phyloP scores from a whole-genome alignment of 2,329 filamentous ascomycete genomes.

The Penicillium rolfsii region DNA sequence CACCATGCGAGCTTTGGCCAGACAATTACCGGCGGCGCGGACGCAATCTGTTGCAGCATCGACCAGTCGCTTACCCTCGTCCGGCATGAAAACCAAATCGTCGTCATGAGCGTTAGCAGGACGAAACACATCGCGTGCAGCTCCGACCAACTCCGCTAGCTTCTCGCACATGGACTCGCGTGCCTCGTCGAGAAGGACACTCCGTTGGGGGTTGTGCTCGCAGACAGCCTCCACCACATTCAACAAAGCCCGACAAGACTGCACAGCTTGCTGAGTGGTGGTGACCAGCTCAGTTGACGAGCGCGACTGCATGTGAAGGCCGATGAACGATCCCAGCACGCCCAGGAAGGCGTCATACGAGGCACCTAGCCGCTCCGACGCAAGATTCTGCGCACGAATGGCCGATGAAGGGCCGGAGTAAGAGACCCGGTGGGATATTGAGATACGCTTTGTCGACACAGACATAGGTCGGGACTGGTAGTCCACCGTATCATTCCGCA shows the following conservation, averaged over 20 bases:
- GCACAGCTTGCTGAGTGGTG: constrained; percentile 80
- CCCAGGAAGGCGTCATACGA: constrained; percentile 89
- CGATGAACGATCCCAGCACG: constrained; percentile 90
- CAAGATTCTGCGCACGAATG: constrained; percentile 70
- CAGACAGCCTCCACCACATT: constrained; percentile 81
- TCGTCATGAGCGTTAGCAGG: constrained; percentile 68
- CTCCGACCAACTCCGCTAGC: constrained; percentile 77
- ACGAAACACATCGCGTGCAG: constrained; percentile 77
- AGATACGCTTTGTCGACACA: constrained; percentile 52
- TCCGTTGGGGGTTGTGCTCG: constrained; percentile 71
- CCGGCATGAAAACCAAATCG: constrained; percentile 77
- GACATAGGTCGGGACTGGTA: constrained; percentile 37
- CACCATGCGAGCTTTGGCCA: constrained; percentile 80
- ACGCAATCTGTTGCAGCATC: constrained; percentile 84
- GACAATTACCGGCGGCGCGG: constrained; percentile 85
- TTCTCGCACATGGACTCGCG: constrained; percentile 77
- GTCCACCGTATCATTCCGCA: constrained; percentile 31
- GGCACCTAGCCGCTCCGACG: constrained; percentile 77
- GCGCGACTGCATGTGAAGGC: constrained; percentile 89
- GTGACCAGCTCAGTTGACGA: constrained; percentile 80
- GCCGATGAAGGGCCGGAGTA: constrained; percentile 69
- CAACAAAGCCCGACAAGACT: constrained; percentile 78
- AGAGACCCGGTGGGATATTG: constrained; percentile 73
- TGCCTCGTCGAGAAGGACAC: constrained; percentile 67
- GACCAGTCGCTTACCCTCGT: constrained; percentile 75